Base-by-base conservation (phyloP, 2,329 filamentous ascomycete species). In the Xylariaceae sp. region DNA sequence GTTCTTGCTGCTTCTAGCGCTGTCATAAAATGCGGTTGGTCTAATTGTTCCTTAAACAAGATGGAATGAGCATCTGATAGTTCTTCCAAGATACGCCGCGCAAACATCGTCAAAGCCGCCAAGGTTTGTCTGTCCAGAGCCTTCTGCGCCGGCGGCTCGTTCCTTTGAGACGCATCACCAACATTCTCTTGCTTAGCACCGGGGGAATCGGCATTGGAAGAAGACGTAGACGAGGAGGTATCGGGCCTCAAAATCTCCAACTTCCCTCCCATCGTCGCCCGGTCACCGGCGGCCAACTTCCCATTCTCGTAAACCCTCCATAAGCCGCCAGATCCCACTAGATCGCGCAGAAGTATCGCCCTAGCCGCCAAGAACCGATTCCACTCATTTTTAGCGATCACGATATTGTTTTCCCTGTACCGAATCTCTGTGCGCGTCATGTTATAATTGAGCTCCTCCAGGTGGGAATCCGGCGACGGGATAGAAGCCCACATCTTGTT, bases 1-100 rank as follows among this genome's bases (percentile, higher is more conserved):
- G n/a, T 19, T 16, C 19, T n/a, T n/a, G 4, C n/a, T n/a, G 41
- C 44, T 16, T 27, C 37, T 27, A 10, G 25, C 2, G 40, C 4
- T 2, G 22, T 23, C 14, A 20, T n/a, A 34, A 29, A 29, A 7
- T 37, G 38, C 3, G 34, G 23, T 32, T 22, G 21, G 42, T 17
- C 40, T 21, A 40, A 36, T 22, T 33, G 27, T 23, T 22, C 8
- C 17, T 27, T 12, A 40, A 45, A 47, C 5, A 54, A 45, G 23
- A 21, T 17, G 8, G 14, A 8, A 23, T 52, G 44, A 23, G 36
- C 39, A 10, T 16, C 25, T 11, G 19, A 10, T 4, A 53, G 41
- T 14, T 53, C 40, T 2, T 35, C 21, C 2, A 22, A 35, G 4
- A 48, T 25, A 8, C 36, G 37, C 4, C 38, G 40, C 32, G 40